Conservation (phyloP, 202 grass and related monocot species). For the Panicum hallii region DNA sequence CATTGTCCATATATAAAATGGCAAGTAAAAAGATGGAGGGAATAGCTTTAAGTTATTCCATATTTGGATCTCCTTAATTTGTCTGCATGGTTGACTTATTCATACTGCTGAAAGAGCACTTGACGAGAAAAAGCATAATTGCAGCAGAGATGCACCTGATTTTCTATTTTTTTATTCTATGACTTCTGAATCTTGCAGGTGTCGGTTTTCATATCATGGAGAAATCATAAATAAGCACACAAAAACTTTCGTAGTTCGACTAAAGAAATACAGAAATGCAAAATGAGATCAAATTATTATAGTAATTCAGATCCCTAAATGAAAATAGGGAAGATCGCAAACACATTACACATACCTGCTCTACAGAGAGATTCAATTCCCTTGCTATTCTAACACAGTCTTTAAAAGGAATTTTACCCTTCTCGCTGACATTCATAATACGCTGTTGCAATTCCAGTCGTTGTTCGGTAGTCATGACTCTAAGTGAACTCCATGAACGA, state of each 20-base stretch:
- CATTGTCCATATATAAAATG: neutral
- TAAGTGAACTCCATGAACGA: conserved; percentile 85
- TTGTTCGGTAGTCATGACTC: conserved; percentile 92
- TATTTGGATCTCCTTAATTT: neutral
- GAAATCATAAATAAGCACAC: neutral
- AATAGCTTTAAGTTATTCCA: neutral
- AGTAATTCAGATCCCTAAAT: conserved; percentile 28
- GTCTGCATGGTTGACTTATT: neutral
- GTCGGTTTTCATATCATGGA: neutral
- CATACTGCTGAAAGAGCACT: neutral
- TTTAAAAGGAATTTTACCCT: conserved; percentile 80
- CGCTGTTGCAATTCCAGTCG: conserved; percentile 67
- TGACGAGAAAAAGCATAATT: neutral
- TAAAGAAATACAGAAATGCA: conserved; percentile 15
- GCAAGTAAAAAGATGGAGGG: neutral
- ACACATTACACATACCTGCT: conserved; percentile 64
- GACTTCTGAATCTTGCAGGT: neutral
- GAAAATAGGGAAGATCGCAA: conserved; percentile 24
- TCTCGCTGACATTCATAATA: conserved; percentile 53
- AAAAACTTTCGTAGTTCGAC: neutral
- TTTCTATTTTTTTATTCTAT: neutral
- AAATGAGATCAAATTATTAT: conserved; percentile 21
- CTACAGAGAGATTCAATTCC: conserved; percentile 86
- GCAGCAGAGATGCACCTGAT: neutral
- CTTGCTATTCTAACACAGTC: conserved; percentile 85